These are phyloP conservation scores for Penicillium sp. DNA, from an alignment of 2,329 filamentous ascomycete genomes.

Conservation along the genomic window DNA sequence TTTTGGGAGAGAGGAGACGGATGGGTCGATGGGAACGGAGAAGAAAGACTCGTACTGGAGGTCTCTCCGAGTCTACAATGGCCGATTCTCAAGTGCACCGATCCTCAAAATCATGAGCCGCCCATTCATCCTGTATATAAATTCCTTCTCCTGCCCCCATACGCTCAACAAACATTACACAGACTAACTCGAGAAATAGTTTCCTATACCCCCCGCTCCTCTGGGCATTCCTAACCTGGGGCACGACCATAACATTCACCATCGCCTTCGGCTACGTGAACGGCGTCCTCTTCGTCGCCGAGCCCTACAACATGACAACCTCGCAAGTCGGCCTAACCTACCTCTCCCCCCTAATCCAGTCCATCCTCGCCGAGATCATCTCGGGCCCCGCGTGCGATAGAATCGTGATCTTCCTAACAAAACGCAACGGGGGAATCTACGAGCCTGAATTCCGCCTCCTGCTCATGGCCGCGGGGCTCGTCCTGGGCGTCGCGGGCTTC, in stretches of 20 bases:
- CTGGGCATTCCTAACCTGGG: not conserved
- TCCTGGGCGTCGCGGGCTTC: not conserved
- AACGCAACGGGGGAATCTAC: not conserved
- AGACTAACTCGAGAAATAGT: not conserved
- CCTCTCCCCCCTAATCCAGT: not conserved
- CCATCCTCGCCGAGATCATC: not conserved
- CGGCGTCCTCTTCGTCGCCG: not conserved
- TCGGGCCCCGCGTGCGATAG: not conserved
- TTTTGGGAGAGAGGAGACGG: not conserved
- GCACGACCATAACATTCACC: constrained; percentile 1
- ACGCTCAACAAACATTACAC: too few species aligned
- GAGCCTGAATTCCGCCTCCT: constrained; percentile 1
- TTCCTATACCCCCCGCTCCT: not conserved
- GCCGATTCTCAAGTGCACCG: not conserved
- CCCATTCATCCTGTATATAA: not conserved
- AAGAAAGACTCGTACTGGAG: not conserved
- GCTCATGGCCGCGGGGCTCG: not conserved
- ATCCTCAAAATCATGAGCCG: not conserved
- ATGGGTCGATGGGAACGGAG: not conserved
- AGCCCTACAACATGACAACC: not conserved
- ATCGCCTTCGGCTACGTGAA: constrained; percentile 7
- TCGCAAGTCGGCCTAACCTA: not conserved
- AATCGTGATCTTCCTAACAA: not conserved
- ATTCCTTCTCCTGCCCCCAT: too few species aligned
- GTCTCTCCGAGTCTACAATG: not conserved